phyloP scores from a whole-genome alignment of 2,329 filamentous ascomycete species.

The Xenosphaeropsis pyriputrescens region DNA sequence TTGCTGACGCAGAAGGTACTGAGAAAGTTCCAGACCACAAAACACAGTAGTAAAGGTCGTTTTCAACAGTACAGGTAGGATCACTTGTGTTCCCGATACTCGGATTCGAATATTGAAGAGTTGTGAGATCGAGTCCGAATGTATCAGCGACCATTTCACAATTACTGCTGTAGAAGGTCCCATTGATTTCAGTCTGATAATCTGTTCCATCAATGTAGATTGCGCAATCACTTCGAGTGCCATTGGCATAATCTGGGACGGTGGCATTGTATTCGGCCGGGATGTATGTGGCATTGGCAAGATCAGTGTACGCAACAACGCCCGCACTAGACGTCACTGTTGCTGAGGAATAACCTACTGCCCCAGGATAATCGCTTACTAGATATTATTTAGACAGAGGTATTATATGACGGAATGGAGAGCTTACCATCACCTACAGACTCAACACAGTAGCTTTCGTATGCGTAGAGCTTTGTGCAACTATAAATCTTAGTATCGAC shows the following conservation, averaged over 20 bases:
- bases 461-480: constrained; percentile 10
- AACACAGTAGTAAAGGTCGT: constrained; percentile 4
- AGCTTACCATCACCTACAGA: constrained; percentile 12
- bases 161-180: neutral
- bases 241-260: neutral
- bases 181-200: neutral
- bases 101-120: neutral
- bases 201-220: neutral
- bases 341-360: too few relatives aligned
- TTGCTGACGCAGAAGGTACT: too few relatives aligned
- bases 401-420: neutral
- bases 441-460: constrained; percentile 11
- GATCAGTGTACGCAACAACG: neutral
- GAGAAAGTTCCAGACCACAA: constrained; percentile 1
- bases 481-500: too few relatives aligned
- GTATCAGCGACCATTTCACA: neutral
- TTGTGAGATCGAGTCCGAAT: neutral
- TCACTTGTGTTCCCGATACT: neutral
- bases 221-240: constrained; percentile 1
- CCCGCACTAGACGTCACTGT: too few relatives aligned
- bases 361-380: too few relatives aligned
- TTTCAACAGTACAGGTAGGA: constrained; percentile 2
- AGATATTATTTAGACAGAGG: neutral
- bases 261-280: neutral
- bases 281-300: neutral